phyloP scores from a whole-genome alignment of 2,329 filamentous ascomycete species.

The Diaporthe sp. region DNA sequence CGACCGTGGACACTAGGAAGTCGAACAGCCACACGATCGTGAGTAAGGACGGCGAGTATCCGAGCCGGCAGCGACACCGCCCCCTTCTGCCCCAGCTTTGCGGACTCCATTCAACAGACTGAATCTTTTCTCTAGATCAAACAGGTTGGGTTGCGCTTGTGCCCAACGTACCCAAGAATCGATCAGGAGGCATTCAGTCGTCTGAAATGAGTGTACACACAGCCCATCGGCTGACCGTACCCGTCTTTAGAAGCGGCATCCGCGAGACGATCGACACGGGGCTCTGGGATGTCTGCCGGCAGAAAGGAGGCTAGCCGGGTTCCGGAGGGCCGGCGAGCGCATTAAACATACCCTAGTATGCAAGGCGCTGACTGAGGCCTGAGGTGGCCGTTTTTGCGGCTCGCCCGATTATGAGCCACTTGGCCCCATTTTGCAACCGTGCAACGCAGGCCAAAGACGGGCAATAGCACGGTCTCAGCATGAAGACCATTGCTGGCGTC shows the following conservation, averaged over 20 bases:
- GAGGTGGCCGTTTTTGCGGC: slow-evolving; percentile 7
- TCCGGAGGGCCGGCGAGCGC: slow-evolving; percentile 2
- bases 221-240: slow-evolving; percentile 5
- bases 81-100: neutral
- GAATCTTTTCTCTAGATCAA: neutral
- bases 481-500: slow-evolving; percentile 6
- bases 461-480: slow-evolving; percentile 7
- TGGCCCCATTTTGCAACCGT: slow-evolving; percentile 19
- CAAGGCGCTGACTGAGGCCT: slow-evolving; percentile 14
- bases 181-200: neutral
- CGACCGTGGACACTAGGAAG: neutral
- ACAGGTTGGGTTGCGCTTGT: neutral
- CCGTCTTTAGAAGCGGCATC: slow-evolving; percentile 12
- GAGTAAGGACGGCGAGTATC: neutral
- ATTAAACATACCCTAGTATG: slow-evolving; percentile 11
- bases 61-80: neutral
- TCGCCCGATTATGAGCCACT: slow-evolving; percentile 15
- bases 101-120: neutral
- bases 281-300: slow-evolving; percentile 23
- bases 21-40: neutral
- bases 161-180: neutral
- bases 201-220: neutral
- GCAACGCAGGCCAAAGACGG: neutral
- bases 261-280: slow-evolving; percentile 26
- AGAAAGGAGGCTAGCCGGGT: slow-evolving; percentile 25